Evolutionary conservation across 768 basidiomycete genomes (phyloP), one percentile per base, ranked within the genome.

Genomic region (Melanogaster broomeanus): DNA sequence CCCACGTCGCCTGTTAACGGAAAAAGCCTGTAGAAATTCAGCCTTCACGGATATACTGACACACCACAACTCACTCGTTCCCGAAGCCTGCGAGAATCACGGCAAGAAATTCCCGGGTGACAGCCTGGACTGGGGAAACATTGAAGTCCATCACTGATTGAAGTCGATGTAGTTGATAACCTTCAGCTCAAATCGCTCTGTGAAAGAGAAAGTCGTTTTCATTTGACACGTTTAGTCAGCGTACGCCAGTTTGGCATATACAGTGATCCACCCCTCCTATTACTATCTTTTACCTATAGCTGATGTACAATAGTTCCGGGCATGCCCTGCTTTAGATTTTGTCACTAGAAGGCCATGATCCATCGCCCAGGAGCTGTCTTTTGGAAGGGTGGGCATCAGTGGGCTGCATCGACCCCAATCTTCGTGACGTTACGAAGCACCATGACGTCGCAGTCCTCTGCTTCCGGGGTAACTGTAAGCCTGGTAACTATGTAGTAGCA

Each of bases 71-170:
- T 68, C 70, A 90, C 94, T 88, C 87, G 61, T 89, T 86, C n/a
- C 95, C 95, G 72, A 93, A 93, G 30, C 95, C 95, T 25, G 92
- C 89, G 12, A 97, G 77, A 24, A 97, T 75, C 18, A 98, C 84
- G 0, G 90, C 95, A 45, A 90, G 81, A 66, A 97, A 97, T 67
- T 97, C 95, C 27, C 79, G 80, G 30, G 79, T 77, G 21, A 81
- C 75, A 24, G 76, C 73, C 42, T 79, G 80, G 22, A 74, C 66
- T 54, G 77, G 74, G 57, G 80, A 76, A 49, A 79, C 76, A 52
- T 80, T 78, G 56, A 90, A 78, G 61, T 90, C 83, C 88, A 90
- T 87, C 27, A 46, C 42, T 42, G 10, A 13, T 42, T 21, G 42
- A n/a, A n/a, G n/a, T n/a, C n/a, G n/a, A n/a, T n/a, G n/a, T n/a